Evolutionary conservation across 495 filamentous ascomycete species (phyloP).

Genomic region (Extremus antarcticus): DNA sequence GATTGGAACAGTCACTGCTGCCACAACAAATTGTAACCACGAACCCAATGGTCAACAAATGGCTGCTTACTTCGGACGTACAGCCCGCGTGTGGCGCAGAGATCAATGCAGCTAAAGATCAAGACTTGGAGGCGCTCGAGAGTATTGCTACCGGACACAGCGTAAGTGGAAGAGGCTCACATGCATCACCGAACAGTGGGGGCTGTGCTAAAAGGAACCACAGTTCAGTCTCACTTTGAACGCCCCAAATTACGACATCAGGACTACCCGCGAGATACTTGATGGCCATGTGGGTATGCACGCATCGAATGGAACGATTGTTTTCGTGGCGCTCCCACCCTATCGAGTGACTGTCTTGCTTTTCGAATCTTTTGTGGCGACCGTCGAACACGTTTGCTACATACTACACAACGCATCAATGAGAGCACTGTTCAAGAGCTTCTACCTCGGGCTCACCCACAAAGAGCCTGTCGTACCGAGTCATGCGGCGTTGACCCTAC

Average conservation of each 20-base stretch:
- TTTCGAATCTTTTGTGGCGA: neutral
- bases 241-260: neutral
- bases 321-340: neutral
- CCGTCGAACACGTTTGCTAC: neutral
- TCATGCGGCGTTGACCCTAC: neutral
- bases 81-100: neutral
- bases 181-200: too few relatives aligned
- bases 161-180: too few relatives aligned
- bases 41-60: neutral
- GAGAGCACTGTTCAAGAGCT: neutral
- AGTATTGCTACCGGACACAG: neutral
- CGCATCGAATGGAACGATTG: neutral
- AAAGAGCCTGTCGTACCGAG: neutral
- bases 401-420: neutral
- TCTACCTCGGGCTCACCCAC: neutral
- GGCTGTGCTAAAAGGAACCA: too few relatives aligned
- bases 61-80: neutral
- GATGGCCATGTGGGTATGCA: too few relatives aligned
- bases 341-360: neutral
- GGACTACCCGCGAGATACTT: neutral
- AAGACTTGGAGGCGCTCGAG: neutral
- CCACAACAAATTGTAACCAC: neutral
- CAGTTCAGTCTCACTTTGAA: neutral
- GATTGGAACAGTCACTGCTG: neutral
- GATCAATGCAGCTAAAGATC: neutral